Evolutionary conservation across 148 eudicot species (phyloP), one percentile per base, ranked within the genome.

Genomic region (Nepenthes gracilis): DNA sequence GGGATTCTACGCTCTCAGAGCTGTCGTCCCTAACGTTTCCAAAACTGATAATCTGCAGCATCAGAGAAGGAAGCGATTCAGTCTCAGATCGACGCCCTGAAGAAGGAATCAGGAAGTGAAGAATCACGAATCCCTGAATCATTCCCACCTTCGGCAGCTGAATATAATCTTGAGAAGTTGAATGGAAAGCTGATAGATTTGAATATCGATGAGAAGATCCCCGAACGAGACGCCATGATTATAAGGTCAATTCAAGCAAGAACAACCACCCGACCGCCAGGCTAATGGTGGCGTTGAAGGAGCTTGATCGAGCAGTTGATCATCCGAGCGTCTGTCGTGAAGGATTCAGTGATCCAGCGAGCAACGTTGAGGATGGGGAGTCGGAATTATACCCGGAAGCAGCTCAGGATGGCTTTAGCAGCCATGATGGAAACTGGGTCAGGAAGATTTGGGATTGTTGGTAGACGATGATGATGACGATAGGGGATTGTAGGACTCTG

Each of bases 341-440:
- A 89, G 10, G 99, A 93, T 10, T 68, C 84, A 81, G 86, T 93
- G 96, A 84, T 93, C 56, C 99, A 88, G 58, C 99, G 89, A 64
- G 86, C 96, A 0, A 81, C 87, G 0, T 89, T 88, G 37, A 89
- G 77, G 69, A 86, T 93, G 96, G 84, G 76, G 9, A 75, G 61
- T 34, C 61, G 86, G 51, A 71, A 81, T 54, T 93, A 79, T 69
- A 81, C 84, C 10, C 87, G 82, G 57, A 96, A 93, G 4, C 92
- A 86, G 69, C 95, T 93, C 0, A 66, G 85, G 56, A 54, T 63
- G 72, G 72, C 79, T 9, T 75, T 93, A 12, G 71, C 73, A 34
- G 66, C 88, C 12, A 88, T 23, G 23, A 23, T 23, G 23, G 23
- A 0, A 23, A 23, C 23, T 23, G 23, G 23, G 23, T 23, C 23